A percentile compares a stretch with the other conserved stretches of the same genome.
These are phyloP conservation scores for Lepidium sativum DNA, from an alignment of 345 rosid species.

Conservation along the genomic window DNA sequence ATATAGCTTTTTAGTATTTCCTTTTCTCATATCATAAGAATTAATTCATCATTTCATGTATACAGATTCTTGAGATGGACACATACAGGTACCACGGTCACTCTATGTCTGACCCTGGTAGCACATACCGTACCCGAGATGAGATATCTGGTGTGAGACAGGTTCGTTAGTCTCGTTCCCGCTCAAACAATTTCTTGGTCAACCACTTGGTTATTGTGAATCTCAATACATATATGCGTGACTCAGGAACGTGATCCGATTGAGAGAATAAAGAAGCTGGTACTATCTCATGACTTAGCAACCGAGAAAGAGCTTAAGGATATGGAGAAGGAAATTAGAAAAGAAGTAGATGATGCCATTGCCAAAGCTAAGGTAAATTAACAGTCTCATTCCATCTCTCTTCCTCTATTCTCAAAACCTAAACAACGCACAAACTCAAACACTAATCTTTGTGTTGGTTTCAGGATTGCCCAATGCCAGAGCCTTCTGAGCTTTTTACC, in stretches of 20 bases:
- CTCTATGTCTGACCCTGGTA: constrained; percentile 99
- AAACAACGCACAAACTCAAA: not conserved
- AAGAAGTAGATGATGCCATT: constrained; percentile 89
- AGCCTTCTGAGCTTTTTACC: constrained; percentile 71
- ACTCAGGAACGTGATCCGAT: constrained; percentile 89
- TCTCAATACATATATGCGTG: not conserved
- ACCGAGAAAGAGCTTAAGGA: constrained; percentile 97
- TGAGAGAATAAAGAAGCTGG: constrained; percentile 78
- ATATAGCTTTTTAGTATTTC: not conserved
- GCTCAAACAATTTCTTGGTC: not conserved
- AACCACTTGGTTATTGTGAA: not conserved
- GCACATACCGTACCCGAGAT: constrained; percentile 98
- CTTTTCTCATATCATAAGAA: not conserved
- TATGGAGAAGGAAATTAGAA: constrained; percentile 80
- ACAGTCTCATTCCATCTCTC: not conserved
- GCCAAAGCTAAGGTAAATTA: constrained; percentile 81
- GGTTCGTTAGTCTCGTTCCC: constrained; percentile 35
- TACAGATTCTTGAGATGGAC: constrained; percentile 98
- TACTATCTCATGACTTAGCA: constrained; percentile 73
- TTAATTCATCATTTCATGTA: constrained; percentile 2
- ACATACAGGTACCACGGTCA: constrained; percentile 98
- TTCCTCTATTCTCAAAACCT: not conserved
- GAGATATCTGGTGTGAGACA: constrained; percentile 92
- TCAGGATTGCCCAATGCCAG: constrained; percentile 98
- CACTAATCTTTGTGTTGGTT: not conserved